These are phyloP conservation scores for Umbilicus rupestris DNA, from an alignment of 164 flowering plant species.

Conservation along the genomic window DNA sequence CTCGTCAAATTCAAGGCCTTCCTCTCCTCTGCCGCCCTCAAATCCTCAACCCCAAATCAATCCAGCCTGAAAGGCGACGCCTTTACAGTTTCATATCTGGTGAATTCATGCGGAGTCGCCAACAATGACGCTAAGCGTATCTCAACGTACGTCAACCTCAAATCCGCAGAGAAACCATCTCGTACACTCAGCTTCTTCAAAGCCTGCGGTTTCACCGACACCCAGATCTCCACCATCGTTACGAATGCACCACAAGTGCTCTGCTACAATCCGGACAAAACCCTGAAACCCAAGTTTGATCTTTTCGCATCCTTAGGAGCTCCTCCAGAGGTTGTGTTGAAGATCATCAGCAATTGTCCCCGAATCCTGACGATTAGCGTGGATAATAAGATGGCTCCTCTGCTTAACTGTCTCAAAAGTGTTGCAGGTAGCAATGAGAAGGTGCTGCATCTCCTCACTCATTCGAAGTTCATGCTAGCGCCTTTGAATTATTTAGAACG, in stretches of 20 bases:
- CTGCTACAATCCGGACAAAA: not conserved
- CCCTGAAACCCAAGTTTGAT: constrained; percentile 9
- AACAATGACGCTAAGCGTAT: not conserved
- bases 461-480: not conserved
- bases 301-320: constrained; percentile 1
- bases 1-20: not conserved
- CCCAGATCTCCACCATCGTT: not conserved
- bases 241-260: not conserved
- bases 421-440: not conserved
- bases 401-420: constrained; percentile 2
- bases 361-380: not conserved
- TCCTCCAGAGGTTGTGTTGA: not conserved
- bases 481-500: not conserved
- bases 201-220: not conserved
- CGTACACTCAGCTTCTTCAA: constrained; percentile 2
- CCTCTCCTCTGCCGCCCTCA: not conserved
- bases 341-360: not conserved
- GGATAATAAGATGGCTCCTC: not conserved
- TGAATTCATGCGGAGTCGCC: constrained; percentile 1
- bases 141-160: not conserved
- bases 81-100: constrained; percentile 4
- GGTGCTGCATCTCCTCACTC: not conserved
- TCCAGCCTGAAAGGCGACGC: not conserved
- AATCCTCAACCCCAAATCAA: not conserved
- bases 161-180: constrained; percentile 6